Evolutionary conservation across 2,329 filamentous ascomycete genomes (phyloP), one percentile per base, ranked within the genome.

Genomic region (Alternaria gaisen): DNA sequence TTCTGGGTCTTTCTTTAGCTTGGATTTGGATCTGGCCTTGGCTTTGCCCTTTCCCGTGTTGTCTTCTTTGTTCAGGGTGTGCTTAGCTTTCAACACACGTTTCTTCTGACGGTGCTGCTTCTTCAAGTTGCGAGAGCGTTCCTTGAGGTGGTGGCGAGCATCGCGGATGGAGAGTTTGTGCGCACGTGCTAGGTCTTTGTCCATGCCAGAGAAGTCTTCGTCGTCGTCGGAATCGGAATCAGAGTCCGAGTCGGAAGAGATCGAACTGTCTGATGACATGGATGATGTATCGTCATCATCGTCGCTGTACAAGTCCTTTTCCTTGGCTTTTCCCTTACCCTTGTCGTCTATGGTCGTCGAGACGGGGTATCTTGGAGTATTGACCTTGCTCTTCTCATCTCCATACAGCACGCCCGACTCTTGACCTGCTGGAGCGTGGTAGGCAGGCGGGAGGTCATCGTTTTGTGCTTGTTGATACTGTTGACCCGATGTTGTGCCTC

Each of bases 81-180:
- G 52, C 26, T 59, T 57, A 14, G 66, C 59, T 22, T 64, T 69
- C 14, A 74, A n/a, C 26, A 69, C 72, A 2, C 63, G 55, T 59
- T 71, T 75, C 41, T 55, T 60, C 26, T 51, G 41, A 1, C 57
- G 53, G 18, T 72, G 64, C 11, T 70, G 59, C 3, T 57, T 61
- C 51, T 66, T 70, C n/a, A 71, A 50, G 16, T 64, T 63, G 28
- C 66, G 58, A 26, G 60, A 60, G 18, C 58, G 59, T 3, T 55
- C 46, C 11, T 55, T 63, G 28, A 72, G 36, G 0, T 66, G 46
- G 6, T 55, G 52, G 32, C 58, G 63, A 9, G 61, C 57, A 20
- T 58, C 53, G 40, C 76, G 67, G 56, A 77, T 74, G 3, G 66
- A 64, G 30, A 58, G 68, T 47, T 75, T 50, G 40, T 72, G 69